Conservation (phyloP, 495 filamentous ascomycete genomes). For the Lophiostoma macrostomum region DNA sequence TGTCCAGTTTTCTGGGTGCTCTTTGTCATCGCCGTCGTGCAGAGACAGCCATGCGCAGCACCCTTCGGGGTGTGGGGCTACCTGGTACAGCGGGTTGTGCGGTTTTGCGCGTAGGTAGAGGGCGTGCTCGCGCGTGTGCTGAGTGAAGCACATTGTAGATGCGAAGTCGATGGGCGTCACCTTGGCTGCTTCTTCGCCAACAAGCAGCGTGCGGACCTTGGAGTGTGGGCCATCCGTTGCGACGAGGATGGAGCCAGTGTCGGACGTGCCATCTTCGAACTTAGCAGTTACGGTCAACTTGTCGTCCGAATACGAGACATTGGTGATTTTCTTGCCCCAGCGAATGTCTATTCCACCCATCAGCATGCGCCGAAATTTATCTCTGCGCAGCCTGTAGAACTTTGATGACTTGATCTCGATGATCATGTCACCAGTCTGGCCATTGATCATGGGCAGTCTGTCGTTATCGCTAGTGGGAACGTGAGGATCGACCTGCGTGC, state of each 20-base stretch:
- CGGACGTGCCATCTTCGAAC: conserved; percentile 2
- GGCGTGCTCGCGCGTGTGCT: not conserved
- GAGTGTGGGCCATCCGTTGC: not conserved
- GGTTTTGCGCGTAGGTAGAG: not conserved
- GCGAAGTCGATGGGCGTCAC: not conserved
- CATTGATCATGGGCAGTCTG: conserved; percentile 17
- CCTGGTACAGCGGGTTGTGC: too few species aligned
- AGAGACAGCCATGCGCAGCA: too few species aligned
- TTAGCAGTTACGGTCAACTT: not conserved
- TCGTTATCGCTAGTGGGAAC: not conserved
- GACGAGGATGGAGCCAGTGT: not conserved
- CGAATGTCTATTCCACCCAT: conserved; percentile 6
- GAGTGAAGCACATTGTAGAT: not conserved
- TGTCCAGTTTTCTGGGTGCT: too few species aligned
- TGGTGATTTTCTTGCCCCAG: conserved; percentile 13
- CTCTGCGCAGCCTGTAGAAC: conserved; percentile 11
- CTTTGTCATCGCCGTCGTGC: too few species aligned
- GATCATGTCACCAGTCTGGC: conserved; percentile 25
- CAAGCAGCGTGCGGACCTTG: not conserved
- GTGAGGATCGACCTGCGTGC: not conserved
- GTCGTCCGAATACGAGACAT: not conserved
- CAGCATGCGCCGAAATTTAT: conserved; percentile 18
- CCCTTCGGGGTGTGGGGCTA: too few species aligned
- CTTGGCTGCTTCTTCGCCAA: not conserved
- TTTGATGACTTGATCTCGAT: conserved; percentile 7